Base-by-base conservation (phyloP, 2,329 filamentous ascomycete species). In the Penicillium polonicum region DNA sequence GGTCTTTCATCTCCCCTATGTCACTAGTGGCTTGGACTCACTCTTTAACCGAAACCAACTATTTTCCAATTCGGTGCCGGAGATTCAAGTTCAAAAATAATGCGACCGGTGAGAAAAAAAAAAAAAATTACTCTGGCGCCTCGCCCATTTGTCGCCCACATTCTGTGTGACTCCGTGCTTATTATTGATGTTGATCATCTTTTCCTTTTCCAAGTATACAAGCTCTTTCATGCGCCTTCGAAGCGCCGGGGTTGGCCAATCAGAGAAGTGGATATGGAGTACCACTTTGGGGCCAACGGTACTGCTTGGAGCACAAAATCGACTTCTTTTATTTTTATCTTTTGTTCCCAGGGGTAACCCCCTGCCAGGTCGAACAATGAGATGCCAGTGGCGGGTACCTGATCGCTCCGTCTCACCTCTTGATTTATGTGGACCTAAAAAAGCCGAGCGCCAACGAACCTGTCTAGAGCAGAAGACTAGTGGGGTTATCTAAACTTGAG, bases 241-340 rank as follows among this genome's bases (percentile, higher is more conserved):
- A 52, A 52, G 50, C 50, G 50, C 50, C 50, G 21, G 31, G 41
- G 41, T 45, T 1, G 15, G 25, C 49, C 12, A 52, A 52, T 52
- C 21, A 52, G 17, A 25, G 12, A 9, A 7, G 9, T 23, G 5
- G 7, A 5, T 15, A 33, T 35, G 8, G 19, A 4, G 19, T 25
- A 21, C n/a, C 15, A 31, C 10, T n/a, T 25, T 21, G 17, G 43
- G 44, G 27, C 21, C 44, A 55, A 42, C 43, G 44, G 17, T 19
- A n/a, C 6, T 39, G 31, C 17, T 29, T 41, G 17, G 2, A 15
- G 8, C 15, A 27, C 19, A 5, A 19, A 19, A 12, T 5, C 5
- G 12, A 23, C 4, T 27, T 35, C 25, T 41, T 10, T 17, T 38
- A 5, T n/a, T 12, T 27, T 17, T 29, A 5, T 19, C 4, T 35